Percentiles rank a stretch among this genome's conserved stretches.
Conservation (phyloP, 148 eudicot genomes). For the Agrostemma githago region DNA sequence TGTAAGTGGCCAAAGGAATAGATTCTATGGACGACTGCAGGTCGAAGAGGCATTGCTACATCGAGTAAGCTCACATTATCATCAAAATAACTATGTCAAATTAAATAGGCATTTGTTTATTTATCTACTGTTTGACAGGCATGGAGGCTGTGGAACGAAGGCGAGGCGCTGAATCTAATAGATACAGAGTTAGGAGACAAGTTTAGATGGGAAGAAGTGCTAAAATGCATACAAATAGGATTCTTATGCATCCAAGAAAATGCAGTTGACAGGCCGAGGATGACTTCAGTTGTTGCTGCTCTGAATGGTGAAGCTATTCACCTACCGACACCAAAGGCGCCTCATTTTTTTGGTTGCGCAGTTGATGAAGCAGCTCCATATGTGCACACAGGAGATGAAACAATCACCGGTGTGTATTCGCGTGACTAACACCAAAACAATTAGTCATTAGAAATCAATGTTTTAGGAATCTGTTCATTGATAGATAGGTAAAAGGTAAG, state of each 20-base stretch:
- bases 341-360: neutral
- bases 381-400: too few species aligned
- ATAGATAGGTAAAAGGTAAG: too few species aligned
- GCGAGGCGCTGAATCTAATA: neutral
- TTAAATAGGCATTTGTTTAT: neutral
- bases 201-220: neutral
- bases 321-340: neutral
- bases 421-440: too few species aligned
- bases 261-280: neutral
- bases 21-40: too few species aligned
- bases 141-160: conserved; percentile 2
- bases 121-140: neutral
- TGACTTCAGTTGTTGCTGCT: neutral
- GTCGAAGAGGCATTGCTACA: too few species aligned
- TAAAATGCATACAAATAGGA: conserved; percentile 4
- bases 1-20: neutral
- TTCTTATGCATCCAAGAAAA: conserved; percentile 4
- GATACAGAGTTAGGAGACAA: neutral
- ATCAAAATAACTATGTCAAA: too few species aligned
- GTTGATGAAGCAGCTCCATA: too few species aligned
- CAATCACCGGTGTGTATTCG: too few species aligned
- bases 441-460: too few species aligned
- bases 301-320: neutral
- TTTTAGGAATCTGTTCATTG: too few species aligned
- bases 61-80: too few species aligned